Evolutionary conservation across 805 yeast species (phyloP).

Genomic region (Ogataea haglerorum): DNA sequence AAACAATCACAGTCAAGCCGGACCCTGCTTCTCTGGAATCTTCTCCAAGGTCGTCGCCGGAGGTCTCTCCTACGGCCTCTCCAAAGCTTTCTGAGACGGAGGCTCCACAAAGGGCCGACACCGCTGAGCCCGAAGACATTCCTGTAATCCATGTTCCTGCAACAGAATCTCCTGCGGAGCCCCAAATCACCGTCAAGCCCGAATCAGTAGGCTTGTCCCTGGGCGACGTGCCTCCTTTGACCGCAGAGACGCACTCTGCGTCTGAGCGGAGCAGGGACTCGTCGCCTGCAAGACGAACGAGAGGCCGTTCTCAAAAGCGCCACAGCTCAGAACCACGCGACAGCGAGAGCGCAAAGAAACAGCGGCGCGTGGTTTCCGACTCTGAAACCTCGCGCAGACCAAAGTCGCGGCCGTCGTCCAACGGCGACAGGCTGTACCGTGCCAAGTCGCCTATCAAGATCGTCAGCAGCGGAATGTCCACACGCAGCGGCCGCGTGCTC

Average conservation of each 20-base stretch:
- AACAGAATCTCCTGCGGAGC: background rate
- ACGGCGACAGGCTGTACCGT: slow-evolving; percentile 25
- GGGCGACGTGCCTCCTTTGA: slow-evolving; percentile 2
- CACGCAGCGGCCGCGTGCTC: slow-evolving; percentile 29
- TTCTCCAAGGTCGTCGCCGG: too few relatives aligned
- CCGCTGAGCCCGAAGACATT: background rate
- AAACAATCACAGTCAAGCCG: background rate
- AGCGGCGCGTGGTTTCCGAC: slow-evolving; percentile 8
- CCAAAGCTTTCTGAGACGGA: too few relatives aligned
- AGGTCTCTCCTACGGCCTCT: too few relatives aligned
- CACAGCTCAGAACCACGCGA: background rate
- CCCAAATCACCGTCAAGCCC: too few relatives aligned
- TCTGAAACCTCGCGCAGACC: slow-evolving; percentile 12
- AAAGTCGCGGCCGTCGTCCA: slow-evolving; percentile 27
- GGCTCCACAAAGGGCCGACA: too few relatives aligned
- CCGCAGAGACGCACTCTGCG: slow-evolving; percentile 1
- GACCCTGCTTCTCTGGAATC: background rate
- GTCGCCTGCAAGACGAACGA: slow-evolving; percentile 17
- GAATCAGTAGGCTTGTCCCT: background rate
- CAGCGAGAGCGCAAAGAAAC: background rate
- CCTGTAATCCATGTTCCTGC: background rate
- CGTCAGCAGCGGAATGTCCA: slow-evolving; percentile 26
- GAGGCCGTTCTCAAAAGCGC: slow-evolving; percentile 9
- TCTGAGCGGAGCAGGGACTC: slow-evolving; percentile 1
- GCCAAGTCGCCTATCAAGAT: slow-evolving; percentile 22